Base-by-base conservation (phyloP, 768 basidiomycete species). In the Rickenella mellea region DNA sequence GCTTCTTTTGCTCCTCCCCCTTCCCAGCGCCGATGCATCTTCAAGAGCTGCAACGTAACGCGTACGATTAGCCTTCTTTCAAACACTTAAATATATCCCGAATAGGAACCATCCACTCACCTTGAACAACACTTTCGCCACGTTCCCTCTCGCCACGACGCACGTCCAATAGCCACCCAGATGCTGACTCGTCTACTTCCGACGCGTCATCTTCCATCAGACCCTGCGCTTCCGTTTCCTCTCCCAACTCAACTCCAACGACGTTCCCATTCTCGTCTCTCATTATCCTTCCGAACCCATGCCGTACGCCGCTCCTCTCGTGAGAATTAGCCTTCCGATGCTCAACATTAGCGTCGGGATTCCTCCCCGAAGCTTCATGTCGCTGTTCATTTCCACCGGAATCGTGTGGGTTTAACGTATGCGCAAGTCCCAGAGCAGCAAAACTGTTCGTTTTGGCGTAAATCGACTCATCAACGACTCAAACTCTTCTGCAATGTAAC, bases 211-310 rank as follows among this genome's bases (percentile, higher is more conserved):
- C 45, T 28, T 44, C 55, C 24, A 36, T 50, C n/a, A 45, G 27
- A 27, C 49, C 50, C 6, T 45, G 54, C 27, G 68, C 68, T 24
- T 71, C 68, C 17, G 73, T 71, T 30, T 72, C 74, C 43, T 80
- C 73, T 12, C 70, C 62, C 41, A 91, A 53, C 53, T 87, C 78
- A 30, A 92, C 67, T 36, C 75, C 69, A 17, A 90, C 53, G 28
- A 93, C 69, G 48, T 81, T 82, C 22, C 92, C 92, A 2, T 72
- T 65, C 27, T 70, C 78, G 58, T 93, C 91, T 36, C 90, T 73
- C 39, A 90, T 59, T 51, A 97, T 92, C 55, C 78, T 74, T 24
- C 90, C 92, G 55, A 76, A 82, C 1, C 33, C 33, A 22, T 22
- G 33, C 4, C 10, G 33, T 5, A 32, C 20, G 33, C n/a, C n/a